Evolutionary conservation across 208 protist genomes (phyloP).

Genomic region (Trypanosoma grayi): DNA sequence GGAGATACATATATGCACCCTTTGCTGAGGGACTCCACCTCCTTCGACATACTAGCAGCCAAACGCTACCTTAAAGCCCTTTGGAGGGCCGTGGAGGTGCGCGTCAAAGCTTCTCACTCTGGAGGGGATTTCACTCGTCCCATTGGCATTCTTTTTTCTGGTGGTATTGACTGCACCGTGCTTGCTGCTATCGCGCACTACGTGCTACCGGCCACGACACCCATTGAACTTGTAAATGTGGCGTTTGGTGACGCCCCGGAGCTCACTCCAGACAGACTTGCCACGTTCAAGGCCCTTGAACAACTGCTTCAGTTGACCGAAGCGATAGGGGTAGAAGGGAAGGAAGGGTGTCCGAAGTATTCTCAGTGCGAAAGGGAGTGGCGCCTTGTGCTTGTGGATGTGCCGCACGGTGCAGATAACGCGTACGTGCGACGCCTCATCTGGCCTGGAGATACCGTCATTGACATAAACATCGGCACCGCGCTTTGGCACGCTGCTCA

Average conservation of each 20-base stretch:
- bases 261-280: conserved; percentile 82
- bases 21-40: conserved; percentile 12
- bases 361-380: conserved; percentile 54
- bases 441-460: conserved; percentile 82
- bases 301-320: conserved; percentile 78
- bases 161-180: conserved; percentile 94
- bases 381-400: conserved; percentile 90
- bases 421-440: conserved; percentile 69
- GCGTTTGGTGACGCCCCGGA: conserved; percentile 83
- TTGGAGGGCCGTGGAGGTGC: conserved; percentile 56
- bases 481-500: conserved; percentile 94
- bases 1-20: conserved; percentile 8
- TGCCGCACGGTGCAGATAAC: conserved; percentile 36
- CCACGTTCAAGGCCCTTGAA: conserved; percentile 64
- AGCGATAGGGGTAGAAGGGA: neutral
- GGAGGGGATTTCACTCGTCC: conserved; percentile 50
- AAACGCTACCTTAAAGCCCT: conserved; percentile 70
- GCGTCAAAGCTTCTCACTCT: conserved; percentile 53
- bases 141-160: conserved; percentile 90
- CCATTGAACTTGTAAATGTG: conserved; percentile 95
- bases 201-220: conserved; percentile 58
- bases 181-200: conserved; percentile 91
- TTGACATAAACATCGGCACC: conserved; percentile 96
- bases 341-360: neutral
- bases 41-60: conserved; percentile 34